Evolutionary conservation across 768 basidiomycete genomes (phyloP).

Genomic region (Suillus brevipes): DNA sequence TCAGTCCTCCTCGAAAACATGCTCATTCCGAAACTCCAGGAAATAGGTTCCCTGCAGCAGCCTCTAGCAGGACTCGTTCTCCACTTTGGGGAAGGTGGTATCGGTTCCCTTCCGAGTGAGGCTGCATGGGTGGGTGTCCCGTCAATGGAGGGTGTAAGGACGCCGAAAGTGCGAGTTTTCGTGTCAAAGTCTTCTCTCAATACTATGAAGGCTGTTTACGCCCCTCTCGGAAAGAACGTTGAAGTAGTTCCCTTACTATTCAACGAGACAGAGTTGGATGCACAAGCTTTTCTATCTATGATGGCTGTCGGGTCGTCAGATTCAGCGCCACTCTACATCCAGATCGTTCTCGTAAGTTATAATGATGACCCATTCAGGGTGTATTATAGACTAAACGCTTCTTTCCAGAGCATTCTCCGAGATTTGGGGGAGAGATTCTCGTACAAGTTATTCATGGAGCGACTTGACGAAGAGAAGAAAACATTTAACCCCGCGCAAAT

Average conservation of each 20-base stretch:
- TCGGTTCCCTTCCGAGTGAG: conserved; percentile 50
- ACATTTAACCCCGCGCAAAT: conserved; percentile 54
- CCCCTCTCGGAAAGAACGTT: conserved; percentile 44
- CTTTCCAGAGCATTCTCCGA: conserved; percentile 49
- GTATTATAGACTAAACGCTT: conserved; percentile 1
- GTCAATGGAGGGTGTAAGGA: conserved; percentile 8
- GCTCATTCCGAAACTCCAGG: conserved; percentile 45
- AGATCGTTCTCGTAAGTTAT: conserved; percentile 51
- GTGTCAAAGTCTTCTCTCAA: conserved; percentile 54
- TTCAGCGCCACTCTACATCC: conserved; percentile 59
- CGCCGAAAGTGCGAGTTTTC: conserved; percentile 39
- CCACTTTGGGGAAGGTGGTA: conserved; percentile 62
- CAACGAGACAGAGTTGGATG: conserved; percentile 54
- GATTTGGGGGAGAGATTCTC: conserved; percentile 55
- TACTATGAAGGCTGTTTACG: conserved; percentile 50
- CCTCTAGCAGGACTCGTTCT: conserved; percentile 58
- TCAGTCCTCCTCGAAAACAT: conserved; percentile 62
- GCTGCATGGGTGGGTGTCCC: conserved; percentile 52
- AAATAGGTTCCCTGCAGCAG: conserved; percentile 48
- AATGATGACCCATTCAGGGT: conserved; percentile 1
- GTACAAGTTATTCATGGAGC: conserved; percentile 41
- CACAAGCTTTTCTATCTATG: conserved; percentile 59
- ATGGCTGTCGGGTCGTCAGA: conserved; percentile 61
- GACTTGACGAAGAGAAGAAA: conserved; percentile 41
- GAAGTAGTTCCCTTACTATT: conserved; percentile 50